Base-by-base conservation (phyloP, 805 yeast genomes). In the Starmera quercuum region DNA sequence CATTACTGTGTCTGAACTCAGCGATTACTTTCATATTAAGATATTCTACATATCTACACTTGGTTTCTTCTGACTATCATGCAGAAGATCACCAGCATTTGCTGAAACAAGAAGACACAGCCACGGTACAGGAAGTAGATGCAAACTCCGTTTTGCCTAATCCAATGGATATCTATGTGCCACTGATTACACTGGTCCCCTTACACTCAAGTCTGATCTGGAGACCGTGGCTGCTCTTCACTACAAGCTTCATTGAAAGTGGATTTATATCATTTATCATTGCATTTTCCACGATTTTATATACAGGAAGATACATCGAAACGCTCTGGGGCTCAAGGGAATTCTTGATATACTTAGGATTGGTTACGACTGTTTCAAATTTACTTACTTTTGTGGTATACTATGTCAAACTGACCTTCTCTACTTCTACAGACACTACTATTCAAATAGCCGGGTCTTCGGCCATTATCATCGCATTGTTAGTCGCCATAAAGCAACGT, bases 301-400 rank as follows among this genome's bases (percentile, higher is more conserved):
- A 69, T 44, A 66, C 75, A 10, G 78, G 77, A 4, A 57, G 64
- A 34, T 75, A 74, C 56, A 61, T 74, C 41, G 81, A 75, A 44
- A 60, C 59, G 23, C 56, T 67, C 25, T 75, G 81, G 80, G 73
- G 76, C 2, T 42, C 68, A n/a, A 47, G 52, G 20, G 74, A 68
- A 42, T 63, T 66, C 39, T 46, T 59, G n/a, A 50, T 55, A 36
- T 73, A 70, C 42, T 38, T 68, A n/a, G 37, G 55, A 7, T 40
- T 62, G 5, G 56, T 54, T 30, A 51, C 64, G 1, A 29, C 63
- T 1, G 34, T 56, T 2, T 56, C 73, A 7, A 71, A 68, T 40
- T 8, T 54, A 1, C 21, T 53, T 6, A 47, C 66, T 0, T 63
- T 62, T 36, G 4, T 51, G 3, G 47, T 51, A 31, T 58, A 54